Evolutionary conservation across 1,139 yeast genomes (phyloP), one percentile per base, ranked within the genome.

Genomic region (Geotrichum klebahnii): DNA sequence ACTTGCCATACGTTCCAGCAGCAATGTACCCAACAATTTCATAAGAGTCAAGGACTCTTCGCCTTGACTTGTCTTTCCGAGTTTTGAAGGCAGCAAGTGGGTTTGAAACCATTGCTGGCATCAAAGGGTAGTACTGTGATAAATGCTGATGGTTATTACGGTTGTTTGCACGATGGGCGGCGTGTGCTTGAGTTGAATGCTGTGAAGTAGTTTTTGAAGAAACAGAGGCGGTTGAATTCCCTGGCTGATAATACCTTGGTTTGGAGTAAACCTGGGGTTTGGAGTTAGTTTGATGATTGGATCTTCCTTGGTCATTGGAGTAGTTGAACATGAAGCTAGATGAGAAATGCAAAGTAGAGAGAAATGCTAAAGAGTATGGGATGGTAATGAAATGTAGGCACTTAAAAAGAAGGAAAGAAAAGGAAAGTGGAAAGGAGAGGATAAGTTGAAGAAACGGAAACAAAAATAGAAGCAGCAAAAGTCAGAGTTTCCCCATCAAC

Each of bases 11-110:
- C 0, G 99, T 92, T 35, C 99, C 99, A 0, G 98, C 96, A 0
- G 98, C 98, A 55, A 92, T 94, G 67, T 92, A 92, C 0, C 99
- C 99, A 29, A 88, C 71, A 55, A 94, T 84, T 56, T 84, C 90
- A 67, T 90, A 92, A 58, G 84, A 84, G 43, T 84, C 82, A 26
- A 88, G 70, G 2, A 92, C 96, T 4, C 87, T 81, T 39, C 79
- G 76, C 50, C 95, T 70, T 3, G 79, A 71, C 32, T 77, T 67
- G 63, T 88, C 96, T 62, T 84, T 84, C 39, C 97, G 76, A 50
- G 61, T 58, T 53, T 67, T 67, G 54, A 67, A 68, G 22, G 62
- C 61, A 12, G 65, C 68, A 57, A 68, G 57, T 22, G 72, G 72
- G 46, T 64, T 58, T 5, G 62, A 55, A n/a, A 63, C 61, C 39